A percentile compares a stretch with the other conserved stretches of the same genome.
Conservation (phyloP, 495 filamentous ascomycete genomes). For the Aspergillus ostianus region DNA sequence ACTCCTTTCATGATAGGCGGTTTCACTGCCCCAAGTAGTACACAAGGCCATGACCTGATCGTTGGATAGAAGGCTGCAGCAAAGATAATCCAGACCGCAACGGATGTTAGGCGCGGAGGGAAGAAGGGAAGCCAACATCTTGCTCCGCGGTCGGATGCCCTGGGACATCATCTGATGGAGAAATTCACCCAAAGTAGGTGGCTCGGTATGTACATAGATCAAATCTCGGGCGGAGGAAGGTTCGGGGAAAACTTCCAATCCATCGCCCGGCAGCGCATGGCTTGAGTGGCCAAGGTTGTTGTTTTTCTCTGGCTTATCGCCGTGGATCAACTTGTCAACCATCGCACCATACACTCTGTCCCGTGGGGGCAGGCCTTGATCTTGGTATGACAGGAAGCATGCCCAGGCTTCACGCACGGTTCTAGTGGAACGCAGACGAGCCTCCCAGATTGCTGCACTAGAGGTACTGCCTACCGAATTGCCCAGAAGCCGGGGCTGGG, state of each 20-base stretch:
- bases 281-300: slow-evolving; percentile 21
- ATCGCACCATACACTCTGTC: slow-evolving; percentile 55
- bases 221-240: slow-evolving; percentile 56
- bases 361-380: slow-evolving; percentile 31
- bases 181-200: slow-evolving; percentile 55
- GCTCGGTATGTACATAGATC: slow-evolving; percentile 54
- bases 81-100: slow-evolving; percentile 43
- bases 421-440: slow-evolving; percentile 62
- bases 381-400: slow-evolving; percentile 58
- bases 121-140: slow-evolving; percentile 50
- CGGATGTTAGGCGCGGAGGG: slow-evolving; percentile 37
- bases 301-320: slow-evolving; percentile 28
- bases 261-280: slow-evolving; percentile 57
- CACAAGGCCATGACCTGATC: slow-evolving; percentile 34
- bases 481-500: slow-evolving; percentile 21
- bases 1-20: slow-evolving; percentile 17
- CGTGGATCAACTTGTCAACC: slow-evolving; percentile 56
- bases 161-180: slow-evolving; percentile 52
- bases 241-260: slow-evolving; percentile 53
- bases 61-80: slow-evolving; percentile 31
- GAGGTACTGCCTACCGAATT: slow-evolving; percentile 15
- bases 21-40: slow-evolving; percentile 22
- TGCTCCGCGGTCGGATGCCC: slow-evolving; percentile 39
- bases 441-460: slow-evolving; percentile 51
- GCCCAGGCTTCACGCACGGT: slow-evolving; percentile 73